These are phyloP conservation scores for Adansonia digitata DNA, from an alignment of 345 rosid genomes.

Conservation along the genomic window DNA sequence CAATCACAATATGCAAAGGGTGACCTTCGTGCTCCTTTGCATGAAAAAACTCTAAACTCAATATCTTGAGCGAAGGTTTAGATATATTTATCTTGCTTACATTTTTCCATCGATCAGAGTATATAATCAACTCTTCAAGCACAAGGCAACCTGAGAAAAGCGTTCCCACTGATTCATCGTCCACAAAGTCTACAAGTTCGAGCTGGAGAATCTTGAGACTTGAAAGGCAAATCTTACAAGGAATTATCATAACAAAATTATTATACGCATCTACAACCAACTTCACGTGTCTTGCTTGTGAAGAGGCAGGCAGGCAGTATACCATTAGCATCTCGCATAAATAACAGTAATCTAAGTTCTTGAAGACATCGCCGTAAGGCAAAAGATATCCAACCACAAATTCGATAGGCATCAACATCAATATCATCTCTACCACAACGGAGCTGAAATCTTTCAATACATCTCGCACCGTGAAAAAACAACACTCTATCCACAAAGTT, in stretches of 20 bases:
- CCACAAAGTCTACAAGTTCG: neutral
- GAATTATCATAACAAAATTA: neutral
- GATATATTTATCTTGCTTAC: neutral
- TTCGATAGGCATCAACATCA: neutral
- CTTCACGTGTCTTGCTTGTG: neutral
- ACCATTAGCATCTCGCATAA: neutral
- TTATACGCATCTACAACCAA: neutral
- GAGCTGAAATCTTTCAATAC: slow-evolving; percentile 1
- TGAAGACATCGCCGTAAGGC: neutral
- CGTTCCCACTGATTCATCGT: neutral
- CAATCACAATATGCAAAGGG: neutral
- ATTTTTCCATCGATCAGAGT: neutral
- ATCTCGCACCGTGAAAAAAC: neutral
- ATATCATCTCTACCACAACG: neutral
- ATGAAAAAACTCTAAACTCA: neutral
- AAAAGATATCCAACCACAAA: slow-evolving; percentile 5
- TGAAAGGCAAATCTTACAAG: slow-evolving; percentile 4
- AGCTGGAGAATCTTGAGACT: slow-evolving; percentile 11
- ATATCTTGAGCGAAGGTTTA: neutral
- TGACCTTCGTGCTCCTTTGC: too few relatives aligned
- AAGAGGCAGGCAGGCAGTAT: slow-evolving; percentile 7
- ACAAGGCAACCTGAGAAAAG: neutral
- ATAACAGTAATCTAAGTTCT: neutral
- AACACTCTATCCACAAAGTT: slow-evolving; percentile 14
- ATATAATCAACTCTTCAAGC: neutral